phyloP scores from a whole-genome alignment of 306 rosid genomes.

The Sophora flavescens region DNA sequence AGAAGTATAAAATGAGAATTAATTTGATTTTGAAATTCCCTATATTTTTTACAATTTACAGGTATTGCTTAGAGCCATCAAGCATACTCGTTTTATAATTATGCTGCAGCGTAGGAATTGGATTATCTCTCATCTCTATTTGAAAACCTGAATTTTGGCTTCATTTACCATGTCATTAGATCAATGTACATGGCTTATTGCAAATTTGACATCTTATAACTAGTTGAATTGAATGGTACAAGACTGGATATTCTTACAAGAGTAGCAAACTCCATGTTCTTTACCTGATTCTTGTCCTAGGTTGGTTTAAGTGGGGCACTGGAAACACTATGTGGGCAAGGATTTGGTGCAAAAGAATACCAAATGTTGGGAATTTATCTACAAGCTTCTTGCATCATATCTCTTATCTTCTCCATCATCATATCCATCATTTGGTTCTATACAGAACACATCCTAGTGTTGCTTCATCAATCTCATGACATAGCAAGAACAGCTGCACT shows the following conservation, averaged over 20 bases:
- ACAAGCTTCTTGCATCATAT: conserved; percentile 78
- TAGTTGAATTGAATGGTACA: neutral
- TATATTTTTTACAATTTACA: no score
- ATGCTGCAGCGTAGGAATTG: no score
- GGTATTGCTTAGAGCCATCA: no score
- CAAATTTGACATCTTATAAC: neutral
- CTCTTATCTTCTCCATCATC: conserved; percentile 59
- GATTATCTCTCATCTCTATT: neutral
- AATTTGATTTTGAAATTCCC: no score
- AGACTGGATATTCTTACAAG: conserved; percentile 2
- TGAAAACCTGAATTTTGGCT: conserved; percentile 14
- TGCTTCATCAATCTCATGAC: conserved; percentile 69
- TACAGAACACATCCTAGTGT: conserved; percentile 64
- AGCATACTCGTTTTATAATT: no score
- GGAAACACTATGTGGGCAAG: conserved; percentile 94
- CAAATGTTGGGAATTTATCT: conserved; percentile 75
- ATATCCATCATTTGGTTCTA: conserved; percentile 67
- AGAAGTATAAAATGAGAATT: no score
- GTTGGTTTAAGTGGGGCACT: conserved; percentile 87
- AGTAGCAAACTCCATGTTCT: conserved; percentile 6
- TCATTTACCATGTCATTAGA: neutral
- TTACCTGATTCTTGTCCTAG: conserved; percentile 46
- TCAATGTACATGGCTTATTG: neutral
- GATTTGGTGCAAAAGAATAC: conserved; percentile 72
- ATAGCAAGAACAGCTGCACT: conserved; percentile 65